Conservation (phyloP, 805 yeast genomes). For the Grigorovia jiainica region DNA sequence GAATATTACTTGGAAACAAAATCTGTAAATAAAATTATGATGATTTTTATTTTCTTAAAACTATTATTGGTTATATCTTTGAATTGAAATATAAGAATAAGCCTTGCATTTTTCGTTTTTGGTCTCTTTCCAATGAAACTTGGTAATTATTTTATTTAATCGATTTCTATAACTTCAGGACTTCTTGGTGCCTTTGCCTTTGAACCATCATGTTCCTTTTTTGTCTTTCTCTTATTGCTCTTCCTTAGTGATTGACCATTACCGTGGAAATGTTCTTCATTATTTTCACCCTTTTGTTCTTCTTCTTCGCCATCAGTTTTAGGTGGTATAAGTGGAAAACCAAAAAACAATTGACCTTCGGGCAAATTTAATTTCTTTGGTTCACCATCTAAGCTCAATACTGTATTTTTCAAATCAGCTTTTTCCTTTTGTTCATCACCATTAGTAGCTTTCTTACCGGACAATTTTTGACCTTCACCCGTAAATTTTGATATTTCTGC, state of each 20-base stretch:
- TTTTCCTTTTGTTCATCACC: conserved; percentile 1
- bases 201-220: conserved; percentile 40
- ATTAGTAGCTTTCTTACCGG: conserved; percentile 38
- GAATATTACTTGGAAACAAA: no score
- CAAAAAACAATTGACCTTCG: conserved; percentile 83
- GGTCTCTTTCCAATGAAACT: no score
- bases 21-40: no score
- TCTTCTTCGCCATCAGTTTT: conserved; percentile 32
- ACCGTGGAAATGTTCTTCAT: conserved; percentile 39
- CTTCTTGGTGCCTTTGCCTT: conserved; percentile 54
- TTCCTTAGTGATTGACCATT: conserved; percentile 70
- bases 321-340: conserved; percentile 62
- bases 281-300: conserved; percentile 7
- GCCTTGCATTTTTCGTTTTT: no score
- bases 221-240: conserved; percentile 59
- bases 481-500: conserved; percentile 29
- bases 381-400: conserved; percentile 46
- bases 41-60: no score
- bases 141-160: conserved; percentile 27
- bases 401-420: conserved; percentile 27
- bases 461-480: conserved; percentile 64
- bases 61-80: no score
- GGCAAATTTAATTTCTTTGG: conserved; percentile 71
- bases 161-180: conserved; percentile 77
- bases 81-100: no score